phyloP scores from a whole-genome alignment of 2,329 filamentous ascomycete genomes.

The Raffaelea albimanens region DNA sequence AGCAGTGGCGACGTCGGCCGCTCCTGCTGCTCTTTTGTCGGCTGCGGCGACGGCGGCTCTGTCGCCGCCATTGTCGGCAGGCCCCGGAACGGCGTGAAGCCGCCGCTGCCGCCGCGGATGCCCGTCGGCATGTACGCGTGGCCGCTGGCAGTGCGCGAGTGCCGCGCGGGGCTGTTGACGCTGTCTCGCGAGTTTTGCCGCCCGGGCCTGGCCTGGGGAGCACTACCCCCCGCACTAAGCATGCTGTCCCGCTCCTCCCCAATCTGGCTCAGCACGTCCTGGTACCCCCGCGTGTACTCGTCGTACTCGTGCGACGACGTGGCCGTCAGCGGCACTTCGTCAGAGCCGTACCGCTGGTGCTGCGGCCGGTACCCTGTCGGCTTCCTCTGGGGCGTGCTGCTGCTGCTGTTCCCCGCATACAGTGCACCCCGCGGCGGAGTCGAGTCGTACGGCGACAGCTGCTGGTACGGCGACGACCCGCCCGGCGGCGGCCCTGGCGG shows the following conservation, averaged over 20 bases:
- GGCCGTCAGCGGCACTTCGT: slow-evolving; percentile 8
- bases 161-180: slow-evolving; percentile 3
- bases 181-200: too few relatives aligned
- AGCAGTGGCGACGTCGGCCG: neutral
- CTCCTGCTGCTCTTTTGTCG: too few relatives aligned
- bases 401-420: neutral
- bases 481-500: neutral
- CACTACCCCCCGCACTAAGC: neutral
- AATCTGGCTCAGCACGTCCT: slow-evolving; percentile 27
- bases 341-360: neutral
- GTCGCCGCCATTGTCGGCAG: neutral
- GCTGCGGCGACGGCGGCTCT: neutral
- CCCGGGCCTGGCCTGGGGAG: too few relatives aligned
- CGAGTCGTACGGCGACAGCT: slow-evolving; percentile 12
- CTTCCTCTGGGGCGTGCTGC: neutral
- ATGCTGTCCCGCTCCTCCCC: slow-evolving; percentile 24
- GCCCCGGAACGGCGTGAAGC: too few relatives aligned
- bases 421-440: neutral
- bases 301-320: slow-evolving; percentile 24
- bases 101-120: neutral
- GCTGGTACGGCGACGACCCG: neutral
- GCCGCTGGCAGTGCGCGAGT: slow-evolving; percentile 9
- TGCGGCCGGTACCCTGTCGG: neutral
- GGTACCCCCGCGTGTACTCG: slow-evolving; percentile 34
- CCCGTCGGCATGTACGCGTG: neutral